Evolutionary conservation across 768 basidiomycete species (phyloP).

Genomic region (Lactarius evosmus): DNA sequence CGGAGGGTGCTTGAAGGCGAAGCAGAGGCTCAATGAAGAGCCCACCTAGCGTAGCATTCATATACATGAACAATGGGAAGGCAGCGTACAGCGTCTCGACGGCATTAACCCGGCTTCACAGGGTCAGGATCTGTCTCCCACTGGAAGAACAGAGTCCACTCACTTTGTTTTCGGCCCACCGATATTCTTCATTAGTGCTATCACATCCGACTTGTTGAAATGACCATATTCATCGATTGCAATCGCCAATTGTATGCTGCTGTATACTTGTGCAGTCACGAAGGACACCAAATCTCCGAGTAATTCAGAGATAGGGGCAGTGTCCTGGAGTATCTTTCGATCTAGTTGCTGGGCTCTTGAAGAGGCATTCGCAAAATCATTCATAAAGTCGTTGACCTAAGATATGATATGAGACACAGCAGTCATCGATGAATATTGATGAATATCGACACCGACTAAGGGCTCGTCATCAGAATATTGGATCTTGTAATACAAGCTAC

Average conservation of each 20-base stretch:
- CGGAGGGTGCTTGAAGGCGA: slow-evolving; percentile 20
- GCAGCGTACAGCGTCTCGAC: slow-evolving; percentile 54
- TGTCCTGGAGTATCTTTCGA: slow-evolving; percentile 44
- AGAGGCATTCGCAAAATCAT: slow-evolving; percentile 45
- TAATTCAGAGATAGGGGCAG: slow-evolving; percentile 45
- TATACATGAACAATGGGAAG: slow-evolving; percentile 52
- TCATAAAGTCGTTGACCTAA: slow-evolving; percentile 44
- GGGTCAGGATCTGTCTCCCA: slow-evolving; percentile 5
- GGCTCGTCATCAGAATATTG: slow-evolving; percentile 36
- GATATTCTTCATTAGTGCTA: slow-evolving; percentile 47
- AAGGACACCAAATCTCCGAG: slow-evolving; percentile 53
- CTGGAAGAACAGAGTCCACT: neutral
- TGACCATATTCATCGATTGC: slow-evolving; percentile 45
- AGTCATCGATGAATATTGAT: neutral
- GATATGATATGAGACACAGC: neutral
- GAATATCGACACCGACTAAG: slow-evolving; percentile 16
- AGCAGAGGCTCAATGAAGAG: slow-evolving; percentile 29
- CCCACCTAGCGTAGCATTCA: slow-evolving; percentile 49
- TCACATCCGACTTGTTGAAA: slow-evolving; percentile 49
- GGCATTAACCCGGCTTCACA: slow-evolving; percentile 39
- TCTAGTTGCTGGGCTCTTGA: slow-evolving; percentile 47
- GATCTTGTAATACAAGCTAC: slow-evolving; percentile 43
- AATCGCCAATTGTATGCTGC: slow-evolving; percentile 52
- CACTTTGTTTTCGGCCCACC: slow-evolving; percentile 37
- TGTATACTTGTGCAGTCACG: slow-evolving; percentile 52